These are phyloP conservation scores for Guillardia theta DNA, from an alignment of 78 protist genomes.

Conservation along the genomic window DNA sequence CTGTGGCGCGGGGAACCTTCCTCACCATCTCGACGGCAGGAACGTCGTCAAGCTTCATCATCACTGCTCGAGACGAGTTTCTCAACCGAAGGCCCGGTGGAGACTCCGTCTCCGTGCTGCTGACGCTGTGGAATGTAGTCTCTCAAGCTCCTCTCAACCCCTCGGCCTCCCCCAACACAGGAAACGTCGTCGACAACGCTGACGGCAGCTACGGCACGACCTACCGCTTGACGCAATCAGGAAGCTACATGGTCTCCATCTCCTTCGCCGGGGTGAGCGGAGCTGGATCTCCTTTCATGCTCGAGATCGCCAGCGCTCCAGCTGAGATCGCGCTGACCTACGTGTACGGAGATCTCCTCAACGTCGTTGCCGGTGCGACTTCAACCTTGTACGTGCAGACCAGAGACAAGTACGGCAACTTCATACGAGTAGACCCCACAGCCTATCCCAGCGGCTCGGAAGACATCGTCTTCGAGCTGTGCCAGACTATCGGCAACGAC, in stretches of 20 bases:
- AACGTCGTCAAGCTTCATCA: background rate
- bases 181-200: background rate
- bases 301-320: background rate
- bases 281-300: background rate
- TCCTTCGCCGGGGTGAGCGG: background rate
- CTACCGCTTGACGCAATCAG: background rate
- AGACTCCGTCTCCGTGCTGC: background rate
- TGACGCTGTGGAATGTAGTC: background rate
- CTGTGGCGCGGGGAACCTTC: background rate
- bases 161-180: background rate
- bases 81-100: background rate
- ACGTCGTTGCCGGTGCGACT: background rate
- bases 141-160: background rate
- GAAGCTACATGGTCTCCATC: background rate
- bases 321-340: background rate
- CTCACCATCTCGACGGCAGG: background rate
- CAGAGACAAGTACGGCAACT: background rate
- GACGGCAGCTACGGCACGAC: background rate
- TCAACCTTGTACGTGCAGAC: background rate
- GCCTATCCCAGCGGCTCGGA: background rate
- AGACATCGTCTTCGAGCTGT: background rate
- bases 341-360: background rate
- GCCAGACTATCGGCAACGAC: background rate
- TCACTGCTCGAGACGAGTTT: background rate
- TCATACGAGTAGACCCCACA: background rate